phyloP scores from a whole-genome alignment of 208 protist genomes.

The Trypanosoma vivax region DNA sequence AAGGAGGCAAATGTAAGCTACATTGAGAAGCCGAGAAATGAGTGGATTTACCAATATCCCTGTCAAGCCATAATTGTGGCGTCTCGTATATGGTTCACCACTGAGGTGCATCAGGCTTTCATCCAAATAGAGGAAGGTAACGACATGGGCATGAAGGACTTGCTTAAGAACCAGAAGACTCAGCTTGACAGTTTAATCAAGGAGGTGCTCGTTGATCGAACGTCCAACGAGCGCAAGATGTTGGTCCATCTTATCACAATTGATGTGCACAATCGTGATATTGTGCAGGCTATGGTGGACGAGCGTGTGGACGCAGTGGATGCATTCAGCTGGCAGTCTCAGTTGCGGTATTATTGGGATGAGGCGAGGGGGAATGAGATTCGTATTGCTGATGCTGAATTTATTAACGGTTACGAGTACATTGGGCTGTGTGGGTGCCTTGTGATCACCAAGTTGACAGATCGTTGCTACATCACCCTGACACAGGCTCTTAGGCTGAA shows the following conservation, averaged over 20 bases:
- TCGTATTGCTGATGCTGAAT: conserved; percentile 95
- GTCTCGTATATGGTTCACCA: conserved; percentile 96
- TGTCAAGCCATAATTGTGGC: conserved; percentile 95
- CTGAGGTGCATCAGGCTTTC: conserved; percentile 96
- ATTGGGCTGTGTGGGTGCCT: conserved; percentile 96
- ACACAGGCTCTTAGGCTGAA: conserved; percentile 89
- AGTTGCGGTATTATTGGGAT: conserved; percentile 96
- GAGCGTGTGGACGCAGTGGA: conserved; percentile 91
- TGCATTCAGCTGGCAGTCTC: conserved; percentile 97
- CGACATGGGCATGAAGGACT: conserved; percentile 97
- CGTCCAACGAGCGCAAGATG: conserved; percentile 94
- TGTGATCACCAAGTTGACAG: conserved; percentile 98
- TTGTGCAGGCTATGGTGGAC: conserved; percentile 90
- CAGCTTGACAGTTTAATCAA: conserved; percentile 93
- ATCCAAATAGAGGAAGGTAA: conserved; percentile 97
- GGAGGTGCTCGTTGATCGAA: conserved; percentile 91
- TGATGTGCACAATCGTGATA: conserved; percentile 96
- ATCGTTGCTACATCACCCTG: conserved; percentile 98
- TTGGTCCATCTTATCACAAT: conserved; percentile 97
- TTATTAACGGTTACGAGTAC: conserved; percentile 98
- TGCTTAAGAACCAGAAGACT: conserved; percentile 92
- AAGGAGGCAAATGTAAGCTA: conserved; percentile 89
- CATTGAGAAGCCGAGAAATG: conserved; percentile 94
- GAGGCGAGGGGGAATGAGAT: conserved; percentile 92
- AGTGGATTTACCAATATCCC: conserved; percentile 96